Base-by-base conservation (phyloP, 768 basidiomycete genomes). In the Termitomyces bulborhizus region DNA sequence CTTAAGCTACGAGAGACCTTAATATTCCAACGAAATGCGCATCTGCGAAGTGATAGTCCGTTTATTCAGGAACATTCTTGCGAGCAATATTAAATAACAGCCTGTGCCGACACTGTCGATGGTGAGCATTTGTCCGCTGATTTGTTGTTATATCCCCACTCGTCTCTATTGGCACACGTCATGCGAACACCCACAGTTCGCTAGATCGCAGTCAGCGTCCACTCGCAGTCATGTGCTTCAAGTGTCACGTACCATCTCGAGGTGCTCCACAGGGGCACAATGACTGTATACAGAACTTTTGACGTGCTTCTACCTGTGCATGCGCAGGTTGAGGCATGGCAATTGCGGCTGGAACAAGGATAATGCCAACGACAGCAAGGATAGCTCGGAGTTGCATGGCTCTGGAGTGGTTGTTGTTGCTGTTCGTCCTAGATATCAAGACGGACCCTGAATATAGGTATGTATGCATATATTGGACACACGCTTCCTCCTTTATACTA, bases 261-360 rank as follows among this genome's bases (percentile, higher is more conserved):
- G 37, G 49, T 18, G 49, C 26, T 18, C 49, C 49, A 50, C 49
- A 50, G 16, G 49, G 49, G 49, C 49, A 50, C 49, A 50, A 40
- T 18, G 49, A 50, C 37, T 50, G 49, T 50, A 50, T 50, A n/a
- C 49, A 50, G 18, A 50, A 4, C 6, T 0, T 50, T 7, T 29
- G 36, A 16, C 24, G 26, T 39, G 24, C 31, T 32, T 32, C 8
- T 32, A 32, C 31, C 31, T 9, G 31, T 32, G 31, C 6, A 8
- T 26, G 1, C 5, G 11, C 49, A 29, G 36, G 49, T 40, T 50
- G 49, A n/a, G 49, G 37, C 26, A 50, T 27, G 6, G 49, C 37
- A 27, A 29, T 11, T 6, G n/a, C 37, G 18, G 49, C 49, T 12
- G 37, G n/a, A 50, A 40, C n/a, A 4, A 50, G 49, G 27, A 50